Conservation (phyloP, 2,329 filamentous ascomycete species). For the Teratosphaeria destructans region DNA sequence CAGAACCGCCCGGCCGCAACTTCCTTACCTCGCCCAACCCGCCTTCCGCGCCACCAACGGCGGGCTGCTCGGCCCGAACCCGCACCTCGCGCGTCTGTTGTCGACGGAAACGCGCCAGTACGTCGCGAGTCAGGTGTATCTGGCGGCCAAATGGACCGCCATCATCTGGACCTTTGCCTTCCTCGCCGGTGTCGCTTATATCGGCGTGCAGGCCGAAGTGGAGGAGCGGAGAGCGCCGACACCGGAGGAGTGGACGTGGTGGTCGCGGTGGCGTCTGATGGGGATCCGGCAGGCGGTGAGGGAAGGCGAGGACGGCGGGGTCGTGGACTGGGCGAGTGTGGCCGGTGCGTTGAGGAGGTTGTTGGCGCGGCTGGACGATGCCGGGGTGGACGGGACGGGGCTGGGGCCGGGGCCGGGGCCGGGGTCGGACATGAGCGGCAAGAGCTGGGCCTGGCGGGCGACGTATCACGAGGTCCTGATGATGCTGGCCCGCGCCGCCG, state of each 20-base stretch:
- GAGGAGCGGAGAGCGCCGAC: slow-evolving; percentile 69
- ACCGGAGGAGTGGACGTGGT: slow-evolving; percentile 68
- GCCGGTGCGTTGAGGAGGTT: slow-evolving; percentile 51
- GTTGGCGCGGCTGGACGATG: slow-evolving; percentile 59
- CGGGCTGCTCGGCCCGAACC: slow-evolving; percentile 11
- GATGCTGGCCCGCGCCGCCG: slow-evolving; percentile 62
- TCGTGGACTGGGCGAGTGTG: slow-evolving; percentile 60
- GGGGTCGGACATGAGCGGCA: slow-evolving; percentile 60
- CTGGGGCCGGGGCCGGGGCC: slow-evolving; percentile 34
- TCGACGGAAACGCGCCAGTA: slow-evolving; percentile 67
- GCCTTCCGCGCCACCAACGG: slow-evolving; percentile 18
- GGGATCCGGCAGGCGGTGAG: slow-evolving; percentile 43
- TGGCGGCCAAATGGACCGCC: slow-evolving; percentile 58
- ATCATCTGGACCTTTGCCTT: slow-evolving; percentile 54
- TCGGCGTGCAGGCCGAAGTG: slow-evolving; percentile 61
- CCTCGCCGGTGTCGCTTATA: slow-evolving; percentile 50
- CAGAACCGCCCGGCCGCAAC: slow-evolving; percentile 47
- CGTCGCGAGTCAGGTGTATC: slow-evolving; percentile 59
- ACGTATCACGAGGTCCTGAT: slow-evolving; percentile 80
- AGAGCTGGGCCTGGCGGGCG: slow-evolving; percentile 72
- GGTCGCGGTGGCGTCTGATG: slow-evolving; percentile 58
- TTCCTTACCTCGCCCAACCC: slow-evolving; percentile 54
- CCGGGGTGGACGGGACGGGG: slow-evolving; percentile 55
- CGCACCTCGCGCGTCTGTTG: slow-evolving; percentile 53
- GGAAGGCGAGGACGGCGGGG: slow-evolving; percentile 46